Evolutionary conservation across 257 asterid species (phyloP).

Genomic region (Sherardia arvensis): DNA sequence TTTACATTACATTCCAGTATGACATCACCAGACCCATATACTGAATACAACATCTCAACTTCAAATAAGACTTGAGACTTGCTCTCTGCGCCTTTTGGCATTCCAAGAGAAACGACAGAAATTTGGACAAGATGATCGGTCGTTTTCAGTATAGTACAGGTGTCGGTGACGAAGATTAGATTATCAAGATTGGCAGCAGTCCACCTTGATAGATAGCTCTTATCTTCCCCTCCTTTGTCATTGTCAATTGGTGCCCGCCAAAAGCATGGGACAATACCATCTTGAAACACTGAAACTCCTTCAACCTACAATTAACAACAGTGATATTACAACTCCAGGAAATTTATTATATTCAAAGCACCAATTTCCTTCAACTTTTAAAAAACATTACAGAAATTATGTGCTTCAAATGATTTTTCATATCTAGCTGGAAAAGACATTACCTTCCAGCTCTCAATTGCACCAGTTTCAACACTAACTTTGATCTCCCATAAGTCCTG

Average conservation of each 20-base stretch:
- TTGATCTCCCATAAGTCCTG: slow-evolving; percentile 64
- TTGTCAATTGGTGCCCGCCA: slow-evolving; percentile 99
- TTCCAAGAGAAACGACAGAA: slow-evolving; percentile 40
- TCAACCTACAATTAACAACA: slow-evolving; percentile 36
- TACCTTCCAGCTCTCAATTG: slow-evolving; percentile 89
- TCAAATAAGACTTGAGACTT: slow-evolving; percentile 31
- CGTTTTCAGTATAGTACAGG: slow-evolving; percentile 37
- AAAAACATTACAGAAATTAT: neutral
- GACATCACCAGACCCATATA: slow-evolving; percentile 78
- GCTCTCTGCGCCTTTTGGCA: slow-evolving; percentile 30
- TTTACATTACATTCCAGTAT: slow-evolving; percentile 58
- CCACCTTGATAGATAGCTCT: slow-evolving; percentile 74
- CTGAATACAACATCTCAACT: slow-evolving; percentile 45
- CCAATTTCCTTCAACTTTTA: neutral
- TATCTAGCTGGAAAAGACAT: neutral
- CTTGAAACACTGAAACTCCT: slow-evolving; percentile 50
- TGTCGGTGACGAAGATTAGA: slow-evolving; percentile 35
- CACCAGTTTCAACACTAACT: slow-evolving; percentile 55
- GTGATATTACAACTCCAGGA: slow-evolving; percentile 5
- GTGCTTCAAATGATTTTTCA: neutral
- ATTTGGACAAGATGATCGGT: slow-evolving; percentile 50
- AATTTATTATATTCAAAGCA: neutral
- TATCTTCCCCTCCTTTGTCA: slow-evolving; percentile 82
- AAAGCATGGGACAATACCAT: slow-evolving; percentile 81
- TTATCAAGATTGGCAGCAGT: slow-evolving; percentile 52